phyloP scores from a whole-genome alignment of 225 moss, liverwort and hornwort genomes.

The Sphagnum tenellum region DNA sequence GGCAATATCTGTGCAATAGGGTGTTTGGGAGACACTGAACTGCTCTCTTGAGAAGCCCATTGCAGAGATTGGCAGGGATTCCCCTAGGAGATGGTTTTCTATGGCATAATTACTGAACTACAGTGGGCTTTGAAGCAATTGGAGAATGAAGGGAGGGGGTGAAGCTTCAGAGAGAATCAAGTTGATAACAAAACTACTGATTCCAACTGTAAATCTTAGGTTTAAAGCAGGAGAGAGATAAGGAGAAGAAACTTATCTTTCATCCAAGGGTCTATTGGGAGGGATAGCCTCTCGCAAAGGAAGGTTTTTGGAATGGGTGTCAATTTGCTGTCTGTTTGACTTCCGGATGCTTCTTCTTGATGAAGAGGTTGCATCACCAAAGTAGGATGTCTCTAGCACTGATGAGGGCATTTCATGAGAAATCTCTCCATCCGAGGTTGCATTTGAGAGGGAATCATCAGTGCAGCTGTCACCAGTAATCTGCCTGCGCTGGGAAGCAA shows the following conservation, averaged over 20 bases:
- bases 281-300: conserved; percentile 31
- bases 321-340: conserved; percentile 28
- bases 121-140: no score
- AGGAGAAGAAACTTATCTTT: conserved; percentile 13
- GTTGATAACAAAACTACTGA: no score
- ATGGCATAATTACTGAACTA: no score
- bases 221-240: not conserved
- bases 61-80: no score
- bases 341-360: conserved; percentile 45
- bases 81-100: no score
- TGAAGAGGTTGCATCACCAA: conserved; percentile 18
- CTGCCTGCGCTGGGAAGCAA: conserved; percentile 17
- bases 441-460: conserved; percentile 27
- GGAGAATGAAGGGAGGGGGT: no score
- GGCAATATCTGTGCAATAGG: no score
- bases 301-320: conserved; percentile 42
- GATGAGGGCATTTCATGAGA: conserved; percentile 19
- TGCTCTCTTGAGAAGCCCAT: no score
- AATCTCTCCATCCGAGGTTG: conserved; percentile 34
- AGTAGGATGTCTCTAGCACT: conserved; percentile 33
- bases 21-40: no score
- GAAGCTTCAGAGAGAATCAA: no score
- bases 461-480: conserved; percentile 18
- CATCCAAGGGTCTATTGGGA: conserved; percentile 27
- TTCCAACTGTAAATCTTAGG: no score